phyloP scores from a whole-genome alignment of 2,329 filamentous ascomycete species.

The Penicillium sp. region DNA sequence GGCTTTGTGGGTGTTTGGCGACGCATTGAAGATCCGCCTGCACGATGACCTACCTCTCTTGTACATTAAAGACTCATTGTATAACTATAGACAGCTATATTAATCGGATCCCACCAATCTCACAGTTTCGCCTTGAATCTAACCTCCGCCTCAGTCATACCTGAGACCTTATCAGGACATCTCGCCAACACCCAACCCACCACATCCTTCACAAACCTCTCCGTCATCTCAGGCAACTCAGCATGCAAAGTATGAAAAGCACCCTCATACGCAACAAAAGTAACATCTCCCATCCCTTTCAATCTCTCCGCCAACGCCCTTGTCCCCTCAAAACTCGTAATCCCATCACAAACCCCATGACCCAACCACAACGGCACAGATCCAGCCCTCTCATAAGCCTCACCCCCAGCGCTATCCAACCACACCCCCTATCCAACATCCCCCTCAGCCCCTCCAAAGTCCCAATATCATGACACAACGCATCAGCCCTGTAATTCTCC shows the following conservation, averaged over 20 bases:
- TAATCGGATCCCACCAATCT: neutral
- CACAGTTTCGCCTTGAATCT: slow-evolving; percentile 8
- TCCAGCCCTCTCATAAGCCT: slow-evolving; percentile 25
- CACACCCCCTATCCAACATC: slow-evolving; percentile 66
- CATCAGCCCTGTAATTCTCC: slow-evolving; percentile 58
- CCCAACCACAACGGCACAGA: slow-evolving; percentile 63
- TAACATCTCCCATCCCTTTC: slow-evolving; percentile 67
- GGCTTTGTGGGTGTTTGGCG: slow-evolving; percentile 51
- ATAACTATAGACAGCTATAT: slow-evolving; percentile 2
- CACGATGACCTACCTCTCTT: slow-evolving; percentile 7
- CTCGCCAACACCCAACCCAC: slow-evolving; percentile 58
- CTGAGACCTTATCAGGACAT: neutral
- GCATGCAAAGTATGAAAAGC: slow-evolving; percentile 63
- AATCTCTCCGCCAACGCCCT: slow-evolving; percentile 58
- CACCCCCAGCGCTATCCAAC: slow-evolving; percentile 48
- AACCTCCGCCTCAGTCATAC: neutral
- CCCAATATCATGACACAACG: slow-evolving; percentile 73
- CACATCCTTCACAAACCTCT: slow-evolving; percentile 52
- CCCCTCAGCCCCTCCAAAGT: slow-evolving; percentile 75
- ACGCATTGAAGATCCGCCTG: slow-evolving; percentile 33
- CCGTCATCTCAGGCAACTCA: slow-evolving; percentile 29
- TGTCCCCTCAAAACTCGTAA: slow-evolving; percentile 61
- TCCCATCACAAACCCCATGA: slow-evolving; percentile 70
- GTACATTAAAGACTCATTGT: slow-evolving; percentile 1
- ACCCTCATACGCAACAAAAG: slow-evolving; percentile 68